These are phyloP conservation scores for Tephrocybe sp. DNA, from an alignment of 768 basidiomycete species.

Conservation along the genomic window DNA sequence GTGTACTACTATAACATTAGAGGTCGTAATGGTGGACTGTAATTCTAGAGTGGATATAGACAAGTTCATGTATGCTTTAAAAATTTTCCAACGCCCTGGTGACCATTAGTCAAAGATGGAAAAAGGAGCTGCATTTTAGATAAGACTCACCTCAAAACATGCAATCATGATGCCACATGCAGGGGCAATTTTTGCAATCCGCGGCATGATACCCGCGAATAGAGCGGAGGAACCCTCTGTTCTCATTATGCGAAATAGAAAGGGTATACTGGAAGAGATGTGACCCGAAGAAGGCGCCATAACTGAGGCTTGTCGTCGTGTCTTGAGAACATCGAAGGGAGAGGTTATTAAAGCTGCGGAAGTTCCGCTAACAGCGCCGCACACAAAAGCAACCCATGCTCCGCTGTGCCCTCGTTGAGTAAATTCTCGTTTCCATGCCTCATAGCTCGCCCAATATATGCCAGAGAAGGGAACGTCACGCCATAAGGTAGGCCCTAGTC, in stretches of 20 bases:
- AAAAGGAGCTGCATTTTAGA: not conserved
- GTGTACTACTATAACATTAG: conserved; percentile 16
- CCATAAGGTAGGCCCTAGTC: conserved; percentile 91
- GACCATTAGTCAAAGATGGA: conserved; percentile 8
- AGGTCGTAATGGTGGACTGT: conserved; percentile 5
- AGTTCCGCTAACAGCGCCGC: conserved; percentile 88
- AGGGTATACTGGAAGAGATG: conserved; percentile 52
- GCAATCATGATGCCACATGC: conserved; percentile 99
- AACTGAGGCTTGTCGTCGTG: conserved; percentile 80
- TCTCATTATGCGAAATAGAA: conserved; percentile 66
- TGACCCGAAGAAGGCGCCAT: conserved; percentile 52
- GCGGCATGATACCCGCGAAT: conserved; percentile 82
- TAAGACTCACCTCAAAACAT: conserved; percentile 75
- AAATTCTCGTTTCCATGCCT: conserved; percentile 70
- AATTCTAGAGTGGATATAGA: conserved; percentile 14
- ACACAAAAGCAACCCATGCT: conserved; percentile 74
- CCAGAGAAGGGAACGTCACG: conserved; percentile 98
- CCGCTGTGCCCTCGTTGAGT: conserved; percentile 51
- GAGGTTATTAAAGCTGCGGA: conserved; percentile 85
- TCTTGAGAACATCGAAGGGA: conserved; percentile 97
- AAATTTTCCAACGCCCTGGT: conserved; percentile 57
- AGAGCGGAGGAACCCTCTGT: conserved; percentile 79
- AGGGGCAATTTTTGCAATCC: conserved; percentile 93
- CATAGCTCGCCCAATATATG: conserved; percentile 95
- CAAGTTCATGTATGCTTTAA: conserved; percentile 33